Base-by-base conservation (phyloP, 1,139 yeast species). In the Geotrichum klebahnii region DNA sequence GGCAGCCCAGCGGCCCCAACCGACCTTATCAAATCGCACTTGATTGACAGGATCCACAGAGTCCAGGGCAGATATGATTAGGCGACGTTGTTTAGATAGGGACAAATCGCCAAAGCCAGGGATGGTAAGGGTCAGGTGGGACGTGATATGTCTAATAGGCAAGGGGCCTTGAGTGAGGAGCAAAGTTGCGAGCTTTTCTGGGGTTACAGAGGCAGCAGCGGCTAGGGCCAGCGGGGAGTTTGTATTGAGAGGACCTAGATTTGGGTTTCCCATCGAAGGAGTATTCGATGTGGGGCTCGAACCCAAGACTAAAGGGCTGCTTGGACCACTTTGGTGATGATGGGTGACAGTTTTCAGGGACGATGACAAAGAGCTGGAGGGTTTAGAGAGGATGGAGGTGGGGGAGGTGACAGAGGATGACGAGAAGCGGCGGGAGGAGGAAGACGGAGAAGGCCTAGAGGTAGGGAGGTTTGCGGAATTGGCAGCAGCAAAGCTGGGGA, bases 1-100 rank as follows among this genome's bases (percentile, higher is more conserved):
- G 5, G 90, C 95, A 24, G 90, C 88, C 97, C 97, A 90, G 63
- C 92, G 94, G 53, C 97, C 97, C 97, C 97, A 90, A 23, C 97
- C 97, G 37, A 89, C 89, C 70, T 90, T 90, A 61, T 88, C 96
- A 70, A 90, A 90, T 17, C 84, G 79, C n/a, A 75, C 70, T 52
- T 76, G 74, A 52, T 82, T 78, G 26, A 72, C 74, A 4, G 78
- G 70, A 63, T 82, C 94, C 14, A 84, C 84, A 48, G 73, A 67
- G 61, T 88, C 96, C 71, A 90, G 78, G 34, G 92, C 95, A 5
- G 89, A 81, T 83, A 89, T 89, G 35, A 90, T 89, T 53, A 90
- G 75, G 54, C 97, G 75, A 62, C 97, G 78, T 69, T 90, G 97
- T 63, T 90, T 90, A 16, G 95, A 85, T 29, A 88, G 75, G 3